phyloP scores from a whole-genome alignment of 2,329 filamentous ascomycete genomes.

The Trichoderma guizhouense region DNA sequence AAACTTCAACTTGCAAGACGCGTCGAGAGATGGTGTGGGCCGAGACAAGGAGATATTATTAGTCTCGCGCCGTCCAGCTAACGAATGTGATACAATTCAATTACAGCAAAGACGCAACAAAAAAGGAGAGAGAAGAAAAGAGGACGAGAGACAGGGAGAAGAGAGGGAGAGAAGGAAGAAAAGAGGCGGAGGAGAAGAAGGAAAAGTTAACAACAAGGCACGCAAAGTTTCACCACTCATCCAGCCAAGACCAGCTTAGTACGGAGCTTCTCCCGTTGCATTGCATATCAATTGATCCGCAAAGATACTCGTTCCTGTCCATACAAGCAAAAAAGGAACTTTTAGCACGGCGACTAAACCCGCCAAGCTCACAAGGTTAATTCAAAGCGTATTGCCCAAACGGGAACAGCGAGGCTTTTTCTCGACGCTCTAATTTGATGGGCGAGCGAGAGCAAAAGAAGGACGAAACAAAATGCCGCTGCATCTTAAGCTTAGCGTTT shows the following conservation, averaged over 20 bases:
- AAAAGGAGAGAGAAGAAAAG: neutral
- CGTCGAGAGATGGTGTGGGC: neutral
- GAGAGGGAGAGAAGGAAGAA: neutral
- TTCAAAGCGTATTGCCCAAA: constrained; percentile 12
- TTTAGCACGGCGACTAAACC: neutral
- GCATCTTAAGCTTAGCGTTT: neutral
- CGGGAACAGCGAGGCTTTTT: constrained; percentile 18
- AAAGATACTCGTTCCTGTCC: neutral
- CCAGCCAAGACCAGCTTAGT: neutral
- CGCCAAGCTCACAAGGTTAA: constrained; percentile 1
- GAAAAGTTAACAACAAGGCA: neutral
- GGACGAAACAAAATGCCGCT: neutral
- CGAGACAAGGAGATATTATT: neutral
- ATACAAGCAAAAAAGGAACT: neutral
- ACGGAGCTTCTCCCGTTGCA: neutral
- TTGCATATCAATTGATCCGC: neutral
- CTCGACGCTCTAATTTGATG: constrained; percentile 15
- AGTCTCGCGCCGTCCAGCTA: neutral
- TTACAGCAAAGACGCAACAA: neutral
- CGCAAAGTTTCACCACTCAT: constrained; percentile 1
- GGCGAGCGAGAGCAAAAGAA: neutral
- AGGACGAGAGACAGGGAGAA: neutral
- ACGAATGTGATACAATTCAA: neutral
- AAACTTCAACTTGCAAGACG: neutral
- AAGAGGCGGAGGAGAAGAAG: neutral